Conservation (phyloP, 2,329 filamentous ascomycete genomes). For the Fusarium lyarnte region DNA sequence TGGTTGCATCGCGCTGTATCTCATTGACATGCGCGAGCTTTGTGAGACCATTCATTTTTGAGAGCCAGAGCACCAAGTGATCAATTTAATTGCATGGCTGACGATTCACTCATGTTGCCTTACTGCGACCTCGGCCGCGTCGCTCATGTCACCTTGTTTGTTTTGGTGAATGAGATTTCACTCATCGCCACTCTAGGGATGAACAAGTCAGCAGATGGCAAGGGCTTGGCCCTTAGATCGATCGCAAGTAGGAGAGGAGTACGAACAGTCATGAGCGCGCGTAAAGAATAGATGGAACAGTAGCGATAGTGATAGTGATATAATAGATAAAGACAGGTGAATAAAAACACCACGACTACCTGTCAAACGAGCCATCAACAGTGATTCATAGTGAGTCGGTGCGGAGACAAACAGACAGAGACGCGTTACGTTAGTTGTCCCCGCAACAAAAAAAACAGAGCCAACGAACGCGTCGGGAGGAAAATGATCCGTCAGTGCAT, state of each 20-base stretch:
- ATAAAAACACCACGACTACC: not conserved
- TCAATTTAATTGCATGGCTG: no score
- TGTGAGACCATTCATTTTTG: not conserved
- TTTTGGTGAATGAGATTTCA: not conserved
- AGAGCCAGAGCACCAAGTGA: not conserved
- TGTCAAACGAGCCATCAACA: not conserved
- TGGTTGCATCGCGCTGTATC: not conserved
- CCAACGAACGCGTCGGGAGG: constrained; percentile 26
- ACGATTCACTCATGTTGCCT: not conserved
- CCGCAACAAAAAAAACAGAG: constrained; percentile 19
- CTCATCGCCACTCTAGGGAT: not conserved
- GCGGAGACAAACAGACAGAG: not conserved
- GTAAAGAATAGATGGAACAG: not conserved
- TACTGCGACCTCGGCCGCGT: no score
- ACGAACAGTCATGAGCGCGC: not conserved
- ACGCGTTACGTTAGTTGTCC: constrained; percentile 16
- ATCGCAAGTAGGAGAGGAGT: not conserved
- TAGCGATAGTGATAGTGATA: fast-evolving
- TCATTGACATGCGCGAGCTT: not conserved
- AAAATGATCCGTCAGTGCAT: constrained; percentile 28
- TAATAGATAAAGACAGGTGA: not conserved
- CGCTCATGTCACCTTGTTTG: no score
- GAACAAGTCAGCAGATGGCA: not conserved
- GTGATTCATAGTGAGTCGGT: not conserved
- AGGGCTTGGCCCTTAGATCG: not conserved